phyloP scores from a whole-genome alignment of 139 green algal species.

The Haematococcus sp. region DNA sequence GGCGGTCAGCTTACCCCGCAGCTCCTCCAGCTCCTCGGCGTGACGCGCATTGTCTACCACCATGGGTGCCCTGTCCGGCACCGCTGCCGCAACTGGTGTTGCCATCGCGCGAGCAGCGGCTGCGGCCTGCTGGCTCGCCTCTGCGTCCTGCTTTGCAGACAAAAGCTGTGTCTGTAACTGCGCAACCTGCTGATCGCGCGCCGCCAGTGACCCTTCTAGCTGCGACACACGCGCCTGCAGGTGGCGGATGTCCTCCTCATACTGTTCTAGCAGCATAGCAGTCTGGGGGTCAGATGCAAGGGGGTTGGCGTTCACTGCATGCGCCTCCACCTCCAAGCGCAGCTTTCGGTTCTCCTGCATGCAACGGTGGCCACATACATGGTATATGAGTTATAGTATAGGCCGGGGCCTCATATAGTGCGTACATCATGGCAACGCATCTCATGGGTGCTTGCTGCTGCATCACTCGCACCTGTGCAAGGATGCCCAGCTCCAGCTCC shows the following conservation, averaged over 20 bases:
- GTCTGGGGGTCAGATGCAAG: neutral
- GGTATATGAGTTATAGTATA: no score
- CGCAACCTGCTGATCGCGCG: slow-evolving; percentile 15
- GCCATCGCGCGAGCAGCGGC: neutral
- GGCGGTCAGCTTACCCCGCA: slow-evolving; percentile 8
- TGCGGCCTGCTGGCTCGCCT: no score
- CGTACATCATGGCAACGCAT: no score
- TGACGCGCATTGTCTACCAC: neutral
- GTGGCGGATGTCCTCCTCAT: slow-evolving; percentile 12
- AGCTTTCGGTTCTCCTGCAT: slow-evolving; percentile 5
- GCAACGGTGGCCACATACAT: no score
- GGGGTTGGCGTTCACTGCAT: neutral
- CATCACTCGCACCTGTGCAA: slow-evolving; percentile 7
- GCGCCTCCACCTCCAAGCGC: neutral
- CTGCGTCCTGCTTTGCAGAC: neutral
- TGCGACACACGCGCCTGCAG: neutral
- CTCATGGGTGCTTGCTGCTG: no score
- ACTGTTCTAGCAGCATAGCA: neutral
- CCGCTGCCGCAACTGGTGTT: neutral
- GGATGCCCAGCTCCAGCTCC: slow-evolving; percentile 35
- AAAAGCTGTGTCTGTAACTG: neutral
- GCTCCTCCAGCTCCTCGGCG: slow-evolving; percentile 7
- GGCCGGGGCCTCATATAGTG: no score
- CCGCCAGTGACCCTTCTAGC: slow-evolving; percentile 1
- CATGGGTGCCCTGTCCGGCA: neutral